Base-by-base conservation (phyloP, 192 early-diverging fungal genomes). In the Umbelopsis vinacea region DNA sequence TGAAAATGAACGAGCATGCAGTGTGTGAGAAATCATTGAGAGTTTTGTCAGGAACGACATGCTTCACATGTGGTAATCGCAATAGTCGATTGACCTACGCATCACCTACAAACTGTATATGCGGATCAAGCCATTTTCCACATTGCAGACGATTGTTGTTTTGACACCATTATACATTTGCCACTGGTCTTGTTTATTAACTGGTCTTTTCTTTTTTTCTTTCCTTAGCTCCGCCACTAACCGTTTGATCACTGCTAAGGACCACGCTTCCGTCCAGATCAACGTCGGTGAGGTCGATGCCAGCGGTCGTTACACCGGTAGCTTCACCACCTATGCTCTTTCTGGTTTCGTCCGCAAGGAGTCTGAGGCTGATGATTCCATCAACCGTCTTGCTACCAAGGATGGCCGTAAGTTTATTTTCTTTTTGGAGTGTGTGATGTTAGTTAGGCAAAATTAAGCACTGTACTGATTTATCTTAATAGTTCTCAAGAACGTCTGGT, bases 201-300 rank as follows among this genome's bases (percentile, higher is more conserved):
- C 38, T 7, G 11, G 11, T 15, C 10, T 74, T 74, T 46, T 29
- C 29, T 52, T 22, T 24, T 68, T 57, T 19, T 71, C 50, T 76
- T 35, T 23, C 33, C 55, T 43, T 53, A 92, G 93, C 94, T 96
- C 96, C 63, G 96, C 95, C 83, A 99, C 96, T 80, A 94, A 94
- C 87, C 95, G 97, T 81, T 89, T 99, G 70, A 97, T 99, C 84
- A 91, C 87, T 76, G 92, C 97, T 87, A 97, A 98, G 91, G 97
- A 99, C 87, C 97, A 99, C 89, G 92, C 96, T 66, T 91, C 95
- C 40, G 93, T 99, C 85, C 97, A 98, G 86, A 89, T 99, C 90
- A 98, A 95, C 92, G 84, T 98, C 78, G 95, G 85, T 71, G 94
- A 95, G 73, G 95, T 98, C 69, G 91, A 98, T 79, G 93, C 89